Evolutionary conservation across 1,284 basidiomycete genomes (phyloP).

Genomic region (Caloboletus firmus): DNA sequence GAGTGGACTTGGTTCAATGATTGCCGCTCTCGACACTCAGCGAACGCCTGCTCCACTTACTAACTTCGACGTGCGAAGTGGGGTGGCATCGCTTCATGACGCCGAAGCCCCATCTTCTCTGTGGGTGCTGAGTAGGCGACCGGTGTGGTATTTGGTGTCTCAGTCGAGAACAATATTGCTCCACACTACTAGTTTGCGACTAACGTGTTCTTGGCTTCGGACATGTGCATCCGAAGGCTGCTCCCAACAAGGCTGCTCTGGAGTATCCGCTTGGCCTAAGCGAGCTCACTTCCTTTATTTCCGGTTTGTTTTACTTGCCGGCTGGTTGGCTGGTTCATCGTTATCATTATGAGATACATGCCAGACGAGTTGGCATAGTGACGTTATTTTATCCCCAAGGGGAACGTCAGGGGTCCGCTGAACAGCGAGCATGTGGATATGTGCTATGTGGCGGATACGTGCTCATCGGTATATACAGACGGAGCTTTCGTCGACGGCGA

Average conservation of each 20-base stretch:
- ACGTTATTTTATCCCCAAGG: not conserved
- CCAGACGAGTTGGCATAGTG: constrained; percentile 7
- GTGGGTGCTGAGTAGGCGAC: not conserved
- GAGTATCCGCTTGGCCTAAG: not conserved
- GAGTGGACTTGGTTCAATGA: not conserved
- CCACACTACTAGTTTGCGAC: not conserved
- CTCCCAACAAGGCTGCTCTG: not conserved
- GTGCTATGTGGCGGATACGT: not conserved
- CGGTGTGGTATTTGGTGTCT: not conserved
- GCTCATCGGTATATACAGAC: not conserved
- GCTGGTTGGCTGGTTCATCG: no score
- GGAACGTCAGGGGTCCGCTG: not conserved
- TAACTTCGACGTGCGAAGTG: constrained; percentile 37
- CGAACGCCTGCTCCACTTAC: constrained; percentile 34
- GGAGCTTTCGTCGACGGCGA: not conserved
- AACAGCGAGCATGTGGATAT: not conserved
- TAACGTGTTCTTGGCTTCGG: not conserved
- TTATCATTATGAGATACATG: not conserved
- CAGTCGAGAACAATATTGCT: not conserved
- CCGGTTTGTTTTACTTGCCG: no score
- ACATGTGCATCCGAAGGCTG: not conserved
- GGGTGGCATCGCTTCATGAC: constrained; percentile 34
- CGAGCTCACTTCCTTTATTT: no score
- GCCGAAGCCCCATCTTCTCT: constrained; percentile 13
- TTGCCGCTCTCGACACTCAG: constrained; percentile 34